Base-by-base conservation (phyloP, 1,284 basidiomycete genomes). In the Paramarasmius palmivorus region DNA sequence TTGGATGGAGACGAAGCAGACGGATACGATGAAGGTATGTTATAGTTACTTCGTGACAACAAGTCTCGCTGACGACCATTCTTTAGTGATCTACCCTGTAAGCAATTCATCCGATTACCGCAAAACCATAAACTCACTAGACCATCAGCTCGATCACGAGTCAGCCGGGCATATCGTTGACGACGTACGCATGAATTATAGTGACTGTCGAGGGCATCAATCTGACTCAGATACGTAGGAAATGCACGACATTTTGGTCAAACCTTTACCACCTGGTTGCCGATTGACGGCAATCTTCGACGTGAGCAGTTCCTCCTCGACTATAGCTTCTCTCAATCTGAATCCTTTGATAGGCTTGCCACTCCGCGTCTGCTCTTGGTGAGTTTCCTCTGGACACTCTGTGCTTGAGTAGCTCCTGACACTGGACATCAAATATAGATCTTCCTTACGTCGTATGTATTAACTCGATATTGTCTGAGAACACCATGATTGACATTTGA, bases 281-380 rank as follows among this genome's bases (percentile, higher is more conserved):
- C 87, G 94, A 39, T 73, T 96, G 40, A 95, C 93, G 4, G 86
- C 91, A 23, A 92, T 95, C 60, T 95, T 92, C 63, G 93, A 95
- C 65, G 87, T 86, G 62, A 65, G 86, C 66, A 25, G 1, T 12
- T 15, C 10, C 20, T 10, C 32, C 1, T 32, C 38, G 32, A 22
- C 42, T 26, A 8, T 42, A 39, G 19, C 29, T 49, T 20, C 26
- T 17, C 4, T 40, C 34, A 12, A 35, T 49, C n/a, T 46, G 41
- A 37, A 12, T 0, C 46, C 52, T 9, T 29, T 46, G 44, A 26
- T 56, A 86, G 83, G 84, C 80, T 36, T 87, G 84, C 59, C 84
- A 87, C 61, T 87, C 84, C 35, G 84, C 84, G 22, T 81, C 84
- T n/a, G 84, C 77, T 29, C 72, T 86, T 10, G 83, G 83, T 84